Evolutionary conservation across 208 protist species (phyloP).

Genomic region (Borovskyia barvae): DNA sequence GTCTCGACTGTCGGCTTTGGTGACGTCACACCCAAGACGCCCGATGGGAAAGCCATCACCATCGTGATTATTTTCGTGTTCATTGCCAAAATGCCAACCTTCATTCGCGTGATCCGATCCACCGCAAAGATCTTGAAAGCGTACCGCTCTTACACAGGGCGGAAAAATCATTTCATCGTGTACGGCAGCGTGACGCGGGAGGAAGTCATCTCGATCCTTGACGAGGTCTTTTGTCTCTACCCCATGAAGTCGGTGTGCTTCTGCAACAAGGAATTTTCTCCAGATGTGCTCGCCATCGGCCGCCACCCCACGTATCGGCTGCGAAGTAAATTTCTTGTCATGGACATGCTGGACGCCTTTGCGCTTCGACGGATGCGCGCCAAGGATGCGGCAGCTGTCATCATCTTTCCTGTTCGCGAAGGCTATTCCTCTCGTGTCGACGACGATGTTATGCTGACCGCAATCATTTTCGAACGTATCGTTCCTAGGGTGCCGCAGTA

Average conservation of each 20-base stretch:
- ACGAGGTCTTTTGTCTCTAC: constrained; percentile 84
- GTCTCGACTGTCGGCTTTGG: constrained; percentile 83
- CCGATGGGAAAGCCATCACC: constrained; percentile 52
- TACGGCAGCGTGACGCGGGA: constrained; percentile 70
- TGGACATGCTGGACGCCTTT: constrained; percentile 56
- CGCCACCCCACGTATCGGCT: constrained; percentile 78
- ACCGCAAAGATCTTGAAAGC: constrained; percentile 58
- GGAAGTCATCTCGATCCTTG: constrained; percentile 75
- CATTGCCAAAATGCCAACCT: constrained; percentile 81
- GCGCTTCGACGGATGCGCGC: constrained; percentile 68
- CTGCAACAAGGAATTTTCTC: constrained; percentile 67
- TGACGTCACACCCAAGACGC: constrained; percentile 68
- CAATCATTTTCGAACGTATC: constrained; percentile 76
- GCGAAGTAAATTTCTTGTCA: constrained; percentile 69
- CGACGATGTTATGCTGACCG: constrained; percentile 84
- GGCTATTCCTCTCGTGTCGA: constrained; percentile 73
- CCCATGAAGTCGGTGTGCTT: constrained; percentile 86
- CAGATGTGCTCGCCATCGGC: constrained; percentile 68
- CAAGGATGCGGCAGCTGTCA: constrained; percentile 55
- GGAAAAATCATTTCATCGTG: constrained; percentile 76
- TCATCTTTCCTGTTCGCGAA: constrained; percentile 71
- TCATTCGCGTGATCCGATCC: constrained; percentile 66
- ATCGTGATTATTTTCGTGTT: constrained; percentile 86
- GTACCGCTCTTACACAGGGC: constrained; percentile 68
- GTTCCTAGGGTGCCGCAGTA: constrained; percentile 75